Conservation (phyloP, 2,329 filamentous ascomycete genomes). For the Epichloe festucae region DNA sequence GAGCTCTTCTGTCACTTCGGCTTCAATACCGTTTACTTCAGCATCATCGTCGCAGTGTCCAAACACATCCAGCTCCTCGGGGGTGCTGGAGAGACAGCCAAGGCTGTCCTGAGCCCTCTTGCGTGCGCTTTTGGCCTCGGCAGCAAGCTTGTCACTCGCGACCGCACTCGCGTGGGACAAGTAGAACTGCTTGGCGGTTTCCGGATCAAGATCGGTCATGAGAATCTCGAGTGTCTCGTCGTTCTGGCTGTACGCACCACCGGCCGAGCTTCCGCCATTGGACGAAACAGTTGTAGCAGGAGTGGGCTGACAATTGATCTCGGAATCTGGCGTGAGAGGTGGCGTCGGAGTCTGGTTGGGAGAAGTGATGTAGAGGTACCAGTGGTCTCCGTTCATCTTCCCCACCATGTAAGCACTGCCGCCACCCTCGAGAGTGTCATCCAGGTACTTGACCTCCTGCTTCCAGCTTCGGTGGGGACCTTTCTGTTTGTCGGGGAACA, state of each 20-base stretch:
- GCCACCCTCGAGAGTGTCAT: constrained; percentile 80
- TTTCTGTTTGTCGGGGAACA: constrained; percentile 87
- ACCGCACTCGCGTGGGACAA: constrained; percentile 68
- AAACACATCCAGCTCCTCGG: constrained; percentile 69
- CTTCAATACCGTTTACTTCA: constrained; percentile 39
- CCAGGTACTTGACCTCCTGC: constrained; percentile 84
- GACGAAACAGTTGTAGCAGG: constrained; percentile 39
- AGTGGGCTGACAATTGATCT: constrained; percentile 23
- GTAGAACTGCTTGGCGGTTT: constrained; percentile 61
- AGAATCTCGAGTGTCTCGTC: constrained; percentile 69
- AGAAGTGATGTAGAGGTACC: constrained; percentile 94
- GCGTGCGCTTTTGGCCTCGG: constrained; percentile 51
- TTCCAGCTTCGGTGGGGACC: constrained; percentile 96
- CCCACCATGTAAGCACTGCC: constrained; percentile 99
- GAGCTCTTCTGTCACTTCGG: constrained; percentile 53
- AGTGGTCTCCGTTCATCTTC: constrained; percentile 99
- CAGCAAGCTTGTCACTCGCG: constrained; percentile 66
- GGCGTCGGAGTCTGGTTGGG: constrained; percentile 71
- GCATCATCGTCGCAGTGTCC: constrained; percentile 46
- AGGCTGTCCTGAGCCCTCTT: constrained; percentile 46
- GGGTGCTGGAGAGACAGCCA: constrained; percentile 38
- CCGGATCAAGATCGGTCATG: constrained; percentile 58
- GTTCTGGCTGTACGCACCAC: constrained; percentile 30
- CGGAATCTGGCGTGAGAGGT: constrained; percentile 59
- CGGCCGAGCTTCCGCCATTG: constrained; percentile 28